Base-by-base conservation (phyloP, 129 eudicot species). In the Artemisia argyi region DNA sequence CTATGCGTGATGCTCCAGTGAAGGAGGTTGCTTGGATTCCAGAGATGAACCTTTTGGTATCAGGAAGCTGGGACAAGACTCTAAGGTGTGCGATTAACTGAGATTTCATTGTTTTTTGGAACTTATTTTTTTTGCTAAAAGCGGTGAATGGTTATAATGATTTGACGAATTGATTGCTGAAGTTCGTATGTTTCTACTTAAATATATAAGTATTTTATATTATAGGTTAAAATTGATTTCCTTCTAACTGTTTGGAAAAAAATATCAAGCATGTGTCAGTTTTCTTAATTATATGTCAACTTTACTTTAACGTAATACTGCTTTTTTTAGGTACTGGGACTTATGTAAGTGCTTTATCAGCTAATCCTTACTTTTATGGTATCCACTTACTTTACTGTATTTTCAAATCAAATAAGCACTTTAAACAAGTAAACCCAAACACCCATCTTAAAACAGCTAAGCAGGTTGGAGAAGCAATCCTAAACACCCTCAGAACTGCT, bases 21-120 rank as follows among this genome's bases (percentile, higher is more conserved):
- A 95, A 90, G 77, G 97, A 95, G 8, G 78, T 95, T 68, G 97
- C 99, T 16, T 94, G 97, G 99, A 88, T 94, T 77, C 99, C 99
- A 18, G 97, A 94, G 78, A 88, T 94, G 96, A 90, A 66, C 46
- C 81, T 90, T 57, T 73, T 94, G 79, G 99, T 80, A 66, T 88
- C 96, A 0, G 97, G 96, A 83, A 90, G 99, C 80, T 94, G 99
- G 99, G 99, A 94, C 46, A 94, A 94, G 76, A 90, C 99, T 22
- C 65, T 94, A 17, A 84, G 90, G 98, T 88, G n/a, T 68, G 75
- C 13, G 10, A 16, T 60, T 68, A 50, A 68, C 57, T 68, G 20
- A 1, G 32, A 32, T 8, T 68, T 50, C 61, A 54, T 76, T 13
- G 10, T 28, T 76, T 26, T 56, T 50, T 63, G 46, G 12, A 73